These are phyloP conservation scores for Willaertia magna DNA, from an alignment of 208 protist species.

Conservation along the genomic window DNA sequence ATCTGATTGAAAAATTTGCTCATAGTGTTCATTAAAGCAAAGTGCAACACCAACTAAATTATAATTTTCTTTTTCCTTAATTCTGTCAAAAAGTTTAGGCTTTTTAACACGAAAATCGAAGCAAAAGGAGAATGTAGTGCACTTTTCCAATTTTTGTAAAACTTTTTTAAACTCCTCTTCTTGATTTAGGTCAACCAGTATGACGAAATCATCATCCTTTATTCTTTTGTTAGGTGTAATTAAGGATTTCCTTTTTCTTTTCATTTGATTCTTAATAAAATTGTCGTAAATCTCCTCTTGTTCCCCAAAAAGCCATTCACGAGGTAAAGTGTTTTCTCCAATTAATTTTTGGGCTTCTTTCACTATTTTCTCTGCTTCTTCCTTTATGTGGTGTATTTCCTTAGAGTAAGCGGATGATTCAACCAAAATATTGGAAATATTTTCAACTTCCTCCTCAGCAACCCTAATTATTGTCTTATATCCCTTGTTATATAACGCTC, in stretches of 20 bases:
- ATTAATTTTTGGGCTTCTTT: background rate
- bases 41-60: background rate
- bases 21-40: background rate
- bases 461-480: constrained; percentile 25
- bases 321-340: background rate
- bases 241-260: too few relatives aligned
- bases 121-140: background rate
- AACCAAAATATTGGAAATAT: constrained; percentile 10
- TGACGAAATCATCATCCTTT: too few relatives aligned
- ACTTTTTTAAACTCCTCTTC: background rate
- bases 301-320: background rate
- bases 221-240: too few relatives aligned
- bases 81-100: too few relatives aligned
- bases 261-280: too few relatives aligned
- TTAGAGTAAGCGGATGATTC: background rate
- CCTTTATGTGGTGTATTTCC: background rate
- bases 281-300: background rate
- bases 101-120: background rate
- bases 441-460: constrained; percentile 17
- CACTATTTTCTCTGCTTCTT: background rate
- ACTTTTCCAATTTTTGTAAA: background rate
- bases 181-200: too few relatives aligned
- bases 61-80: background rate
- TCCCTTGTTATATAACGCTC: constrained; percentile 34
- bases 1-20: too few relatives aligned